Conservation (phyloP, 2,329 filamentous ascomycete genomes). For the Xylariaceae sp. region DNA sequence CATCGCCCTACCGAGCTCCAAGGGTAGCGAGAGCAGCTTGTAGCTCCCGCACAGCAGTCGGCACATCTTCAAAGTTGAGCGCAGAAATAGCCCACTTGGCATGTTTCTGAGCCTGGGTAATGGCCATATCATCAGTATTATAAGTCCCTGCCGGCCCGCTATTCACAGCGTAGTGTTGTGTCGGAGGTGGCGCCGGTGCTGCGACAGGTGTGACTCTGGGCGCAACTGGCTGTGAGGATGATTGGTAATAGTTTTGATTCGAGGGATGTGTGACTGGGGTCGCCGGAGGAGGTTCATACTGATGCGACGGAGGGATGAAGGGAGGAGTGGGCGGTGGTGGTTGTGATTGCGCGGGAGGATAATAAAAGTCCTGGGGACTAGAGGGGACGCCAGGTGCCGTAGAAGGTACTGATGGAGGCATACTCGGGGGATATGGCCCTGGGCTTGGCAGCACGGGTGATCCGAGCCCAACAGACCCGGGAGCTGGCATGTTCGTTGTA, state of each 20-base stretch:
- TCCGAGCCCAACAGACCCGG: slow-evolving; percentile 23
- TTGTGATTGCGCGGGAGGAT: slow-evolving; percentile 28
- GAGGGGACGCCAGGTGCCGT: slow-evolving; percentile 27
- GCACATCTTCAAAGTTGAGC: slow-evolving; percentile 91
- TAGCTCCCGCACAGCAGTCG: slow-evolving; percentile 83
- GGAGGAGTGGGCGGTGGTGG: slow-evolving; percentile 23
- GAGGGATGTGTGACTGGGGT: too few species aligned
- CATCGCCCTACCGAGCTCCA: slow-evolving; percentile 51
- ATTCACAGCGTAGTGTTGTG: slow-evolving; percentile 25
- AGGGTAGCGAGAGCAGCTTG: slow-evolving; percentile 67
- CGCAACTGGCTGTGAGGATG: slow-evolving; percentile 20
- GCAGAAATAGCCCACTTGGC: slow-evolving; percentile 96
- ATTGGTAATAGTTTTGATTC: slow-evolving; percentile 22
- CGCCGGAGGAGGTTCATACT: slow-evolving; percentile 20
- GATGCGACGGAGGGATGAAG: slow-evolving; percentile 19
- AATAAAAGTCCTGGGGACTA: slow-evolving; percentile 35
- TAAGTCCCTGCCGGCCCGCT: slow-evolving; percentile 36
- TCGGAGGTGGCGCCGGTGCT: slow-evolving; percentile 11
- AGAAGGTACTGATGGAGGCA: slow-evolving; percentile 30
- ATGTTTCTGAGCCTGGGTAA: slow-evolving; percentile 85
- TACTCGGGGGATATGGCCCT: slow-evolving; percentile 19
- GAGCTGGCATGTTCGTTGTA: slow-evolving; percentile 28
- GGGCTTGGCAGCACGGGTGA: slow-evolving; percentile 25
- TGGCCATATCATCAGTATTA: slow-evolving; percentile 62
- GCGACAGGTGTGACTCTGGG: slow-evolving; percentile 20